Percentiles rank a stretch among this genome's conserved stretches.
Conservation (phyloP, 2,329 filamentous ascomycete species). For the Myriosclerotinia scirpicola region DNA sequence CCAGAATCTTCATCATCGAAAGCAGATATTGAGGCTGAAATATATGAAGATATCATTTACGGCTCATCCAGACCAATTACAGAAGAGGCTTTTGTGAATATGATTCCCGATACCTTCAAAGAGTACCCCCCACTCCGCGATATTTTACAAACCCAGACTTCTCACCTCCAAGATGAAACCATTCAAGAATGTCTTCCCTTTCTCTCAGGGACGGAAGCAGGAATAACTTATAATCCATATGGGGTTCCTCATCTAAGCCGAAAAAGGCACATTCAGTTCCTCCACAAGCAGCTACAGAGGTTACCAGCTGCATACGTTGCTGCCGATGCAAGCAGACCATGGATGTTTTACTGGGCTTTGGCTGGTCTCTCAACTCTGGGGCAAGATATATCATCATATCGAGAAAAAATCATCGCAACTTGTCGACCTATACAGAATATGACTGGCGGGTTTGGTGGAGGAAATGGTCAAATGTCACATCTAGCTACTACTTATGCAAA, state of each 20-base stretch:
- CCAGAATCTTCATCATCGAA: slow-evolving; percentile 26
- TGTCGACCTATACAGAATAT: slow-evolving; percentile 79
- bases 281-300: slow-evolving; percentile 56
- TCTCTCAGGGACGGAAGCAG: slow-evolving; percentile 53
- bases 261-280: slow-evolving; percentile 59
- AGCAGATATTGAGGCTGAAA: slow-evolving; percentile 25
- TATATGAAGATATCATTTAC: slow-evolving; percentile 17
- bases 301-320: slow-evolving; percentile 70
- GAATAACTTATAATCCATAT: slow-evolving; percentile 60
- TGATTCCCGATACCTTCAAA: slow-evolving; percentile 58
- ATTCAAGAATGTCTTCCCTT: slow-evolving; percentile 68
- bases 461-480: slow-evolving; percentile 88
- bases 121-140: slow-evolving; percentile 64
- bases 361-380: slow-evolving; percentile 74
- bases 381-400: slow-evolving; percentile 66
- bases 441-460: slow-evolving; percentile 85
- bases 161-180: slow-evolving; percentile 66
- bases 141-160: slow-evolving; percentile 64
- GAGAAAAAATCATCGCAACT: slow-evolving; percentile 69
- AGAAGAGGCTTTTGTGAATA: slow-evolving; percentile 25
- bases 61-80: slow-evolving; percentile 27
- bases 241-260: slow-evolving; percentile 76
- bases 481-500: slow-evolving; percentile 86
- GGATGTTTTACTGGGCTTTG: slow-evolving; percentile 93
- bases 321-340: slow-evolving; percentile 85